Conservation (phyloP, 164 flowering plant genomes). For the Pachysandra terminalis region DNA sequence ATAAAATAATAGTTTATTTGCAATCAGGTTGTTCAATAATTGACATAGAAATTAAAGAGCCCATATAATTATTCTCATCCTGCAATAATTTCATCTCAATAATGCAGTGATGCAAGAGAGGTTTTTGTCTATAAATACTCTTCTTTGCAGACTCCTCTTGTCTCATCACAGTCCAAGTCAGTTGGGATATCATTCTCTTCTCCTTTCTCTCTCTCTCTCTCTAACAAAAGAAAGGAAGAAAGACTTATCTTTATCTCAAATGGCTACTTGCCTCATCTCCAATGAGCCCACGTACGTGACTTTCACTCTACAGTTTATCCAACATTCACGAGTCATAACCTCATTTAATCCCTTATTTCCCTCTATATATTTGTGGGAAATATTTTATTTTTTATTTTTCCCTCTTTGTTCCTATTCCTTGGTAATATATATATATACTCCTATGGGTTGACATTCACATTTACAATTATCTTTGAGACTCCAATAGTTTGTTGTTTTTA, state of each 20-base stretch:
- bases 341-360: neutral
- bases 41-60: neutral
- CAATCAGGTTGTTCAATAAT: too few species aligned
- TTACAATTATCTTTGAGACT: too few species aligned
- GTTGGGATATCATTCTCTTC: neutral
- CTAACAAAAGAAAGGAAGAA: too few species aligned
- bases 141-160: neutral
- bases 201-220: neutral
- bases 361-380: too few species aligned
- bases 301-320: neutral
- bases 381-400: too few species aligned
- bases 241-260: neutral
- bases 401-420: too few species aligned
- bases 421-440: too few species aligned
- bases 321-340: too few species aligned
- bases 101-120: constrained; percentile 2
- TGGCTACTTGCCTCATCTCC: constrained; percentile 21
- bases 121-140: neutral
- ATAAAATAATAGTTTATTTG: too few species aligned
- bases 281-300: constrained; percentile 10
- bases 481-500: too few species aligned
- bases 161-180: neutral
- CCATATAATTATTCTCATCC: constrained; percentile 10
- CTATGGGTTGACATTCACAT: too few species aligned
- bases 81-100: constrained; percentile 10